A percentile compares a stretch with the other conserved stretches of the same genome.
These are phyloP conservation scores for Pseudisothecium myosuroides DNA, from an alignment of 225 moss, liverwort and hornwort genomes.

Conservation along the genomic window DNA sequence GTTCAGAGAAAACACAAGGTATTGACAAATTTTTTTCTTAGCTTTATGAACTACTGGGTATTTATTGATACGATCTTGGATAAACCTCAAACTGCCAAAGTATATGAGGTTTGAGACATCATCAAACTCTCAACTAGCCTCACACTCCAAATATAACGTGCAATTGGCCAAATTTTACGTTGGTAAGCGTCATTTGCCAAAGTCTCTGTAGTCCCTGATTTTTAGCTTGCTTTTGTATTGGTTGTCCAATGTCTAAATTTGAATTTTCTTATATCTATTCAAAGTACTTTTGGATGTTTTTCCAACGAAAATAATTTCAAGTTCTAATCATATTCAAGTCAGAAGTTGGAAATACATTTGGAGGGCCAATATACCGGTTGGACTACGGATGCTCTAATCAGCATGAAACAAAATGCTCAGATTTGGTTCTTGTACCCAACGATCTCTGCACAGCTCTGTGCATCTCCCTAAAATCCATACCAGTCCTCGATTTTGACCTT, in stretches of 20 bases:
- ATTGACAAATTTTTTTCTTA: not conserved
- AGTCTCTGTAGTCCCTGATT: not conserved
- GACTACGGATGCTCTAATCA: not conserved
- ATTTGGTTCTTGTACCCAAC: not conserved
- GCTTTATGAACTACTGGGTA: not conserved
- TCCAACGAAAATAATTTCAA: not conserved
- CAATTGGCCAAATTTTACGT: not conserved
- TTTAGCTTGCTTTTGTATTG: not conserved
- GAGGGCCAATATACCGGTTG: not conserved
- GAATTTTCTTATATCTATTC: not conserved
- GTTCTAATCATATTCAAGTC: not conserved
- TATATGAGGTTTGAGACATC: not conserved
- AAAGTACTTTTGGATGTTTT: not conserved
- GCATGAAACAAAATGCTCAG: not conserved
- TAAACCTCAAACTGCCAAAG: not conserved
- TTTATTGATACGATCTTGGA: not conserved
- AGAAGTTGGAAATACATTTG: not conserved
- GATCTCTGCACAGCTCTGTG: not conserved
- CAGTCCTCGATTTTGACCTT: not conserved
- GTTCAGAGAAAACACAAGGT: not conserved
- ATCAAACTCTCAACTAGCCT: not conserved
- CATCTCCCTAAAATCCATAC: not conserved
- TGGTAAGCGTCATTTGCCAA: not conserved
- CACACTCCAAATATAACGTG: too few relatives aligned
- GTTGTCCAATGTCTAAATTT: not conserved